These are phyloP conservation scores for Moesziomyces aphidis DNA, from an alignment of 1,284 basidiomycete species.

Conservation along the genomic window DNA sequence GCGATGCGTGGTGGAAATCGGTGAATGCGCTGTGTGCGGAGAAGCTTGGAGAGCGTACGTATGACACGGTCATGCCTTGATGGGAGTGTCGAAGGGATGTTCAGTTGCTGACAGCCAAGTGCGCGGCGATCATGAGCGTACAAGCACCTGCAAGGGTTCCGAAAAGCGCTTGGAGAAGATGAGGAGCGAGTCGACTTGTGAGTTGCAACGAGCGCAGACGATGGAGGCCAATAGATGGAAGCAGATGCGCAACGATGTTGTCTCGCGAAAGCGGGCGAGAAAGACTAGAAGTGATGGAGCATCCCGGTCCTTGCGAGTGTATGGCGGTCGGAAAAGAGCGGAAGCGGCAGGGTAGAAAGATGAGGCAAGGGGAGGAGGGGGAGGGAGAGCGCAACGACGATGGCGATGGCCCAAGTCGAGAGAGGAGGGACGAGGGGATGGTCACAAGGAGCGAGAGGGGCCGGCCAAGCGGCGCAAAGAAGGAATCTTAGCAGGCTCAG, in stretches of 20 bases:
- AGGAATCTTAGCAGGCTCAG: background rate
- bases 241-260: background rate
- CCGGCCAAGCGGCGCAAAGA: background rate
- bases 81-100: background rate
- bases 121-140: background rate
- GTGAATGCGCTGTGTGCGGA: constrained; percentile 16
- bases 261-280: background rate
- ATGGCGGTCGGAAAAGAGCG: background rate
- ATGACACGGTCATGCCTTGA: constrained; percentile 44
- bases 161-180: too few species aligned
- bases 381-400: background rate
- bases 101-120: background rate
- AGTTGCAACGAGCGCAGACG: background rate
- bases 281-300: background rate
- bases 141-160: background rate
- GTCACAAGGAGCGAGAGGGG: too few species aligned
- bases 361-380: background rate
- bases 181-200: too few species aligned
- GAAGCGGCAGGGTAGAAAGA: too few species aligned
- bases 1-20: constrained; percentile 16
- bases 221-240: background rate
- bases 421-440: background rate
- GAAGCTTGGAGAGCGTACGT: constrained; percentile 45
- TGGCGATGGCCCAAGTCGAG: background rate
- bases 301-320: background rate